Conservation (phyloP, 257 asterid species). For the Przewalskia tangutica region DNA sequence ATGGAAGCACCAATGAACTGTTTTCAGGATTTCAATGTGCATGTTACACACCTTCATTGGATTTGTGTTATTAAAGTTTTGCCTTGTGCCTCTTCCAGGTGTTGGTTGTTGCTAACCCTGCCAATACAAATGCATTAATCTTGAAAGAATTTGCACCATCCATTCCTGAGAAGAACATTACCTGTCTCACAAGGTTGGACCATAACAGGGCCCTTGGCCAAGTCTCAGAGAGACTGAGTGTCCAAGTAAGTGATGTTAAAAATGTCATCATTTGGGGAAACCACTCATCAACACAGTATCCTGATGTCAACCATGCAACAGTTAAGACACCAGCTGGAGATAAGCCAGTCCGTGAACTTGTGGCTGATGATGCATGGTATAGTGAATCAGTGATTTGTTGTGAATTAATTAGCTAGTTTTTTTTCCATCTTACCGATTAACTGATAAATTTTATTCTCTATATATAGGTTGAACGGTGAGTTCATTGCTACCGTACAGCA, state of each 20-base stretch:
- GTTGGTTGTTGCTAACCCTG: conserved; percentile 96
- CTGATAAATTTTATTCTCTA: neutral
- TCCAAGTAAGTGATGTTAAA: conserved; percentile 80
- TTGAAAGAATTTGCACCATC: conserved; percentile 90
- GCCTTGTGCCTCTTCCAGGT: conserved; percentile 33
- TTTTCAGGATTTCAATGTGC: neutral
- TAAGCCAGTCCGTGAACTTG: conserved; percentile 69
- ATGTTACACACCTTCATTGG: neutral
- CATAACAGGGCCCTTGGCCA: conserved; percentile 98
- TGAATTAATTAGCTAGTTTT: neutral
- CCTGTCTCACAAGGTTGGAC: conserved; percentile 91
- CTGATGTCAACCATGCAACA: conserved; percentile 86
- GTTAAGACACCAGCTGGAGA: conserved; percentile 68
- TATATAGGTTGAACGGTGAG: conserved; percentile 65
- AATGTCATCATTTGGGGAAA: conserved; percentile 92
- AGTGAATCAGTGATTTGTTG: neutral
- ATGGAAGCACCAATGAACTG: neutral
- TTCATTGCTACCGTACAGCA: conserved; percentile 82
- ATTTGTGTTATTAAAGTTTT: neutral
- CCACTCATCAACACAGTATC: conserved; percentile 90
- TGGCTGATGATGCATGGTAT: conserved; percentile 74
- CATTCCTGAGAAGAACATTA: conserved; percentile 68
- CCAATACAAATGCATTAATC: conserved; percentile 90
- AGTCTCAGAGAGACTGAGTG: conserved; percentile 68
- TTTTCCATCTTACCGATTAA: neutral